phyloP scores from a whole-genome alignment of 441 rosid species.

The Capsella rubella region DNA sequence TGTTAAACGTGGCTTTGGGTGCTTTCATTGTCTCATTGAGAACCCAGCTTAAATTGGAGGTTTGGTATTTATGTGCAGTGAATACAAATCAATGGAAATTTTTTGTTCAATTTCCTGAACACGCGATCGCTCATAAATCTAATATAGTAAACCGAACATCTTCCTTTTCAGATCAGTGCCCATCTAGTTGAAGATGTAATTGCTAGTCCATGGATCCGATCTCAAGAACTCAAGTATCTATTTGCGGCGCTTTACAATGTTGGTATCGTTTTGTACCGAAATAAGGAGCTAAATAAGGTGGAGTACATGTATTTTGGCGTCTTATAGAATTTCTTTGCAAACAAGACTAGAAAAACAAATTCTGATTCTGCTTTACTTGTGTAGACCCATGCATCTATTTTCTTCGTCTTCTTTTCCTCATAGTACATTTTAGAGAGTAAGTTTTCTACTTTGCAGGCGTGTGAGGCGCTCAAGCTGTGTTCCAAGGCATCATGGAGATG shows the following conservation, averaged over 20 bases:
- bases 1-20: conserved; percentile 66
- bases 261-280: conserved; percentile 73
- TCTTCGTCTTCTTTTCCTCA: conserved; percentile 1
- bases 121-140: conserved; percentile 30
- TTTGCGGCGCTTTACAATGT: conserved; percentile 66
- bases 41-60: conserved; percentile 69
- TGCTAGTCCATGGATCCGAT: conserved; percentile 68
- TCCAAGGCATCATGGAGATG: conserved; percentile 83
- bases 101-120: conserved; percentile 28
- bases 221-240: conserved; percentile 71
- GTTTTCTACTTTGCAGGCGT: conserved; percentile 66
- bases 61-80: conserved; percentile 47
- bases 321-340: conserved; percentile 15
- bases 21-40: conserved; percentile 78
- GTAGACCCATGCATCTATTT: conserved; percentile 25
- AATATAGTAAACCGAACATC: conserved; percentile 40
- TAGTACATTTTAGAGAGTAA: conserved; percentile 9
- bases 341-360: conserved; percentile 10
- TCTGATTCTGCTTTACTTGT: conserved; percentile 22
- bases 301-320: conserved; percentile 23
- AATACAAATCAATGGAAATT: conserved; percentile 29
- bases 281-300: conserved; percentile 79
- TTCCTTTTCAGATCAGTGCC: conserved; percentile 62
- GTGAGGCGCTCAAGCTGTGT: conserved; percentile 74
- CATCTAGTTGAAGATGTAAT: conserved; percentile 61